Base-by-base conservation (phyloP, 2,329 filamentous ascomycete species). In the Epichloe gansuensis region DNA sequence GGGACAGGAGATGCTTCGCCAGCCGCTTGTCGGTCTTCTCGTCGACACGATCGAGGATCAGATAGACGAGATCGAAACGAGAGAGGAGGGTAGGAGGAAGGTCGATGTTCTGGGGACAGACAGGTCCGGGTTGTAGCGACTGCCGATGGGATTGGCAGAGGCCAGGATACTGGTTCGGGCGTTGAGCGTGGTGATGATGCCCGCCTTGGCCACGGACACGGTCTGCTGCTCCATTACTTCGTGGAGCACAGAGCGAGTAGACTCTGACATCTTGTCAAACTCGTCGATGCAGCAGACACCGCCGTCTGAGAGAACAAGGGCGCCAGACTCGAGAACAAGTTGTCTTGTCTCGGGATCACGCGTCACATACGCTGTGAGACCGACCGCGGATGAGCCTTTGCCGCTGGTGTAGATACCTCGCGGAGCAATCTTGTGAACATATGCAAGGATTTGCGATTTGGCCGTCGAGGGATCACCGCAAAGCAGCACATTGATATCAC, bases 21-120 rank as follows among this genome's bases (percentile, higher is more conserved):
- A 98, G 75, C 45, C 89, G 83, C 56, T 91, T 85, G 68, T 98
- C 93, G 52, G 79, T 84, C 63, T 86, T 85, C 71, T 97, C 93
- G 63, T 97, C 91, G 49, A 94, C 85, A 7, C 88, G 88, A 66
- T 98, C 93, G 47, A 98, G 82, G 44, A 98, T 93, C 1, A 98
- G 82, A 65, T 98, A 98, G 49, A 98, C 91, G 6, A 98, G 75
- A 67, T 98, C 93, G 66, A 98, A 98, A 75, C 93, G 86, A 5
- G 91, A 96, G 50, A 98, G 80, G 6, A 98, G 77, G 0, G 93
- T 98, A 0, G 93, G 93, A 0, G 93, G 93, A 8, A 98, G 81
- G 64, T 98, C 93, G 61, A 98, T 98, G 69, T 98, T 98, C 63
- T 97, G 91, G 3, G 93, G 13, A 98, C 93, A 0, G 93, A 91